Percentiles rank a stretch among this genome's conserved stretches.
These are phyloP conservation scores for Pyropia yezoensis DNA, from an alignment of 23 red algal genomes.

Conservation along the genomic window DNA sequence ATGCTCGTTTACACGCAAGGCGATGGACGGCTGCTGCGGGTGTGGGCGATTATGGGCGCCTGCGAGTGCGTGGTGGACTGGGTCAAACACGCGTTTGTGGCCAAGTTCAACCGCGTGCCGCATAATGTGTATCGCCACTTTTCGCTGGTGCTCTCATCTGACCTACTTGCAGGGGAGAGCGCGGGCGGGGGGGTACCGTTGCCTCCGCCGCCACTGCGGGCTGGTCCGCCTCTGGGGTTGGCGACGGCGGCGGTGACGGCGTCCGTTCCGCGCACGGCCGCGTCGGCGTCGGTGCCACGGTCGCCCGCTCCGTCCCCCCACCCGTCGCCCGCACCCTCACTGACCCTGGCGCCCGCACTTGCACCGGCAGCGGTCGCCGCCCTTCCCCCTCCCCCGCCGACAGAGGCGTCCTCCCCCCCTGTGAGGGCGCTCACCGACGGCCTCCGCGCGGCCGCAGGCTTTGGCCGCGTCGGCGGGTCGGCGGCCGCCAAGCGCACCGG, in stretches of 20 bases:
- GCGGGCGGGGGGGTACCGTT: too few relatives aligned
- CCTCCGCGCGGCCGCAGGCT: too few relatives aligned
- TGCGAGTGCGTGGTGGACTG: constrained; percentile 81
- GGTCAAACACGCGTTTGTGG: constrained; percentile 88
- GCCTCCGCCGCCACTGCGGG: too few relatives aligned
- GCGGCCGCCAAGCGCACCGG: constrained; percentile 51
- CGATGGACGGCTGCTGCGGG: constrained; percentile 36
- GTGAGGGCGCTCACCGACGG: too few relatives aligned
- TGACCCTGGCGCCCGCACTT: too few relatives aligned
- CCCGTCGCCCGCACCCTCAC: too few relatives aligned
- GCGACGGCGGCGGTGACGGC: constrained; percentile 24
- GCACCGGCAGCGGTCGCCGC: too few relatives aligned
- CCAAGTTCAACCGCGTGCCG: constrained; percentile 87
- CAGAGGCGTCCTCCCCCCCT: too few relatives aligned
- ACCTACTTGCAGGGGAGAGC: constrained; percentile 7
- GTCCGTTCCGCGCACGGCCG: neutral
- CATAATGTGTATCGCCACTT: constrained; percentile 63
- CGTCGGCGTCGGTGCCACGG: too few relatives aligned
- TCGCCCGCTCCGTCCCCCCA: too few relatives aligned
- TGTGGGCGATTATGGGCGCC: constrained; percentile 45
- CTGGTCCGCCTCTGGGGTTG: neutral
- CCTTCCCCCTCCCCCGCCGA: too few relatives aligned
- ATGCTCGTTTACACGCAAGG: constrained; percentile 60
- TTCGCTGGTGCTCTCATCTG: constrained; percentile 54
- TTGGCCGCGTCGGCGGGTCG: constrained; percentile 37